Evolutionary conservation across 768 basidiomycete species (phyloP).

Genomic region (Naganishia vaughanmartiniae): DNA sequence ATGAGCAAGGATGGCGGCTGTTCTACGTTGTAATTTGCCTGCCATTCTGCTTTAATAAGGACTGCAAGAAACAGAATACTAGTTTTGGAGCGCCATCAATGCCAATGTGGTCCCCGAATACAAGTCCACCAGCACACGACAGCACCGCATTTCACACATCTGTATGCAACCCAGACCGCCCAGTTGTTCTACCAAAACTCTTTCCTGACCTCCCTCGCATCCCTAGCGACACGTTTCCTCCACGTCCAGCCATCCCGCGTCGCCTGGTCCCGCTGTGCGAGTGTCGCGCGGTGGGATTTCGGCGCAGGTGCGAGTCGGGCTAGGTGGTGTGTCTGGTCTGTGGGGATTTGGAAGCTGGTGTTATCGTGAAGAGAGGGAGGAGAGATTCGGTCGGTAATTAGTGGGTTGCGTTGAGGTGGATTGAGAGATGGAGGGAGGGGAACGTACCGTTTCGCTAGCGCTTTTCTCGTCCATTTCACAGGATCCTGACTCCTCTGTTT

Average conservation of each 20-base stretch:
- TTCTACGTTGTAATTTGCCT: no score
- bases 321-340: slow-evolving; percentile 30
- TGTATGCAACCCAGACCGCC: no score
- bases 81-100: no score
- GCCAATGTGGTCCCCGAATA: no score
- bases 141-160: no score
- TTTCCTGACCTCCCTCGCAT: slow-evolving; percentile 42
- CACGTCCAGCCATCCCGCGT: slow-evolving; percentile 43
- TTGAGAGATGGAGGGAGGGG: background rate
- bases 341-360: slow-evolving; percentile 32
- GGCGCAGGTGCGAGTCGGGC: slow-evolving; percentile 41
- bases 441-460: slow-evolving; percentile 44
- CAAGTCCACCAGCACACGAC: no score
- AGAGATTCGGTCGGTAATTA: background rate
- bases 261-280: slow-evolving; percentile 31
- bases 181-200: slow-evolving; percentile 51
- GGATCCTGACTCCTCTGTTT: slow-evolving; percentile 34
- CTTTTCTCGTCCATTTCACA: slow-evolving; percentile 37
- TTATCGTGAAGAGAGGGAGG: background rate
- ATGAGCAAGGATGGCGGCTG: no score
- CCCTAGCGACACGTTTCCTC: slow-evolving; percentile 44
- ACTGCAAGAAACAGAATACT: no score
- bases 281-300: slow-evolving; percentile 30
- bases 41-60: no score
- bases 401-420: background rate